Base-by-base conservation (phyloP, 305 asterid genomes). In the Fraxinus angustifolia region DNA sequence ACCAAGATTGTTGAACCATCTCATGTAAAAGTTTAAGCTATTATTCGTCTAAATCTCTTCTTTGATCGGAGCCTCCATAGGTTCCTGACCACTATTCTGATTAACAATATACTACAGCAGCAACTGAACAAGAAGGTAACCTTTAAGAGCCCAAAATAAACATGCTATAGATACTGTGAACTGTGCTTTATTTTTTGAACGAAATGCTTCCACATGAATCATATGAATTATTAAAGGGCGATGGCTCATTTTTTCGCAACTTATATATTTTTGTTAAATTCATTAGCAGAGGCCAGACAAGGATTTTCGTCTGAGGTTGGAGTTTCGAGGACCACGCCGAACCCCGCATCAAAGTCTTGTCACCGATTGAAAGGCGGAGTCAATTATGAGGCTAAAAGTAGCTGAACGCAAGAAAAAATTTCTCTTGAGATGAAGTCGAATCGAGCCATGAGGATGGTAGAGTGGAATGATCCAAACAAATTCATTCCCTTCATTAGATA, bases 331-430 rank as follows among this genome's bases (percentile, higher is more conserved):
- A 2, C 30, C 26, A 19, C 0, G 30, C 30, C 14, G 1, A 19
- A n/a, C 30, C 68, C 30, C 4, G 68, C 68, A 58, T 58, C 30
- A 19, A 19, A 19, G 68, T 58, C 68, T 58, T 58, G 68, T 17
- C 68, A 17, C 26, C 48, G 45, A 40, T 40, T 2, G 48, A 40
- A 40, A 1, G 3, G 14, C 90, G 11, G 99, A 93, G 90, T 93
- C 90, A 2, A 56, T n/a, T 6, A 56, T 17, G 23, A 56, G 26
- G 8, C 67, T 93, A 86, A 90, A 88, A 89, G 97, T 92, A 65
- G 91, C 99, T 78, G 93, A 91, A 87, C 97, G 97, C 62, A 93
- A 93, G 87, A 97, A 95, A 6, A 93, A 87, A 79, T 93, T 95
- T 81, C 88, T 65, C 90, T 95, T 78, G 97, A 95, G 84, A 86